These are phyloP conservation scores for Melampsora americana DNA, from an alignment of 1,284 basidiomycete species.

Conservation along the genomic window DNA sequence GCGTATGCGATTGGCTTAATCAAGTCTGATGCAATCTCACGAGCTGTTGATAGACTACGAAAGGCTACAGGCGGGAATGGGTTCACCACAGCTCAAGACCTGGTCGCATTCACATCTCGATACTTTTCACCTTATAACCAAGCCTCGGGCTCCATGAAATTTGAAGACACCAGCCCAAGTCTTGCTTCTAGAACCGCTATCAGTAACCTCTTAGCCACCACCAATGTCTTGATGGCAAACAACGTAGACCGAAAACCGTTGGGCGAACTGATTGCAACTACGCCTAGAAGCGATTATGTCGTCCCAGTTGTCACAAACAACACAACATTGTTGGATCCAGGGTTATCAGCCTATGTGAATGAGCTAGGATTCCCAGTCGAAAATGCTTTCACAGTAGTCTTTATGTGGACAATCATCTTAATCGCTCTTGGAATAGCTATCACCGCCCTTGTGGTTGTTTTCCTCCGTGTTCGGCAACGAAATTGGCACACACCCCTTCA, in stretches of 20 bases:
- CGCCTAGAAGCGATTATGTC: not conserved
- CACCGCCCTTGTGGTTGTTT: not conserved
- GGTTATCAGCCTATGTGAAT: conserved; percentile 37
- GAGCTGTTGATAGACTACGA: conserved; percentile 45
- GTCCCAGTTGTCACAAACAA: conserved; percentile 36
- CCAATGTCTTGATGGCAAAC: not conserved
- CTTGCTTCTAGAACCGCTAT: conserved; percentile 10
- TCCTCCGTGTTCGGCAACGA: not conserved
- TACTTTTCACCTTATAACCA: conserved; percentile 38
- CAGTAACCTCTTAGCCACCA: not conserved
- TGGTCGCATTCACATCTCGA: conserved; percentile 20
- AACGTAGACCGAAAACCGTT: not conserved
- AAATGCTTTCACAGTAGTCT: conserved; percentile 38
- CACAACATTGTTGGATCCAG: conserved; percentile 38
- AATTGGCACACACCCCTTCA: not conserved
- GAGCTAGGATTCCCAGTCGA: conserved; percentile 40
- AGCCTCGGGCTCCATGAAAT: not conserved
- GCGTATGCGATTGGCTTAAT: conserved; percentile 46
- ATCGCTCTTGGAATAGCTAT: not conserved
- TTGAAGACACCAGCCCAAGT: not conserved
- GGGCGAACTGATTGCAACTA: not conserved
- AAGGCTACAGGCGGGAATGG: conserved; percentile 29
- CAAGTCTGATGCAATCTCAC: conserved; percentile 48
- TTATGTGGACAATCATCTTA: conserved; percentile 37
- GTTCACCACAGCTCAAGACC: conserved; percentile 24